phyloP scores from a whole-genome alignment of 164 flowering plant genomes.

The Magnolia sinica region DNA sequence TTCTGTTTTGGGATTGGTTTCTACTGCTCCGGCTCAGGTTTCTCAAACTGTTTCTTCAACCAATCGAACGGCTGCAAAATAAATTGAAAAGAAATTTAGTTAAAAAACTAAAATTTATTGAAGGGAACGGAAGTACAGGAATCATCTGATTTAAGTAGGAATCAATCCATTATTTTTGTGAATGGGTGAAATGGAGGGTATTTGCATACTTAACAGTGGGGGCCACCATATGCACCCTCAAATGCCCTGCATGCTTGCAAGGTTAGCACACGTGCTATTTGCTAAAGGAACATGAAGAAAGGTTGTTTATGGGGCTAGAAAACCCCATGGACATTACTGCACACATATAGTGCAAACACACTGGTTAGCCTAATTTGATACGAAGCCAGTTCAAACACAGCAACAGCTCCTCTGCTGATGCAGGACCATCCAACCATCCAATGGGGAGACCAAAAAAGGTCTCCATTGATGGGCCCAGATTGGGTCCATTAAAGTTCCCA shows the following conservation, averaged over 20 bases:
- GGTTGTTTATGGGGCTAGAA: too few species aligned
- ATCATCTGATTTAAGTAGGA: neutral
- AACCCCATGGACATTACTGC: too few species aligned
- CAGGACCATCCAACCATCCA: too few species aligned
- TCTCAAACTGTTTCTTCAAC: slow-evolving; percentile 8
- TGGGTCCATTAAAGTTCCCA: too few species aligned
- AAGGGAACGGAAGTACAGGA: neutral
- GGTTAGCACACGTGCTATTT: too few species aligned
- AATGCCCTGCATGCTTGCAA: neutral
- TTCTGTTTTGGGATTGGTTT: neutral
- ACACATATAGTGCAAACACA: neutral
- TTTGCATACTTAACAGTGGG: neutral
- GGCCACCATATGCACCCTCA: neutral
- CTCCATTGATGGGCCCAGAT: too few species aligned
- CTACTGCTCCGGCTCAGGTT: slow-evolving; percentile 11
- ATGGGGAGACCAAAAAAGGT: too few species aligned
- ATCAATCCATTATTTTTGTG: neutral
- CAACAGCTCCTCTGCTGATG: too few species aligned
- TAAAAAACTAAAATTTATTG: neutral
- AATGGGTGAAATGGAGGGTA: neutral
- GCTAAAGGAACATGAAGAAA: too few species aligned
- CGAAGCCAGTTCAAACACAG: neutral
- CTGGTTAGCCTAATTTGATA: neutral
- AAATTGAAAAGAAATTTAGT: neutral
- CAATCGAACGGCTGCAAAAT: slow-evolving; percentile 16